Base-by-base conservation (phyloP, 2,329 filamentous ascomycete genomes). In the Penicillium sumatraense region DNA sequence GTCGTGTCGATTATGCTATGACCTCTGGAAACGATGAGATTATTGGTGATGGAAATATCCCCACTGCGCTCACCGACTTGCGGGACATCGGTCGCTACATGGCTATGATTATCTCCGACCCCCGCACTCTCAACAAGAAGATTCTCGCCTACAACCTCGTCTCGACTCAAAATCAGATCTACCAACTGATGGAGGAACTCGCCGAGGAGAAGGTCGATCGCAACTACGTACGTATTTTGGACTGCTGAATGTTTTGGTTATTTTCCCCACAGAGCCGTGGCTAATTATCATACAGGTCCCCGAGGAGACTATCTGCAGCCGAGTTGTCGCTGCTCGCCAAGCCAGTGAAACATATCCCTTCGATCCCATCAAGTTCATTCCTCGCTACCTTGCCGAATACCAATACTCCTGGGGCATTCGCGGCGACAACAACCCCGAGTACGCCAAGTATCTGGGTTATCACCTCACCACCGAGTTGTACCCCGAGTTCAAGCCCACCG, bases 401-500 rank as follows among this genome's bases (percentile, higher is more conserved):
- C 63, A 69, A 46, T 63, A 78, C 31, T 80, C 76, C 0, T 80
- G 74, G 74, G 77, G 74, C 14, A 62, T 84, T 20, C 74, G 82
- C 1, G 80, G 77, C 1, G 83, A 87, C 58, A 84, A 84, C 65
- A 79, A 72, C 9, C 80, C 78, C 0, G 78, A 82, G 51, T 74
- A 78, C 57, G 83, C 83, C 10, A 72, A 75, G 47, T 85, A 84
- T 57, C 71, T 86, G 5, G 82, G 82, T 2, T 85, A 85, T 64
- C 55, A 85, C 16, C 72, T 77, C 51, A 75, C 72, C 27, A 79
- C 78, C 60, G 79, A 85, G 16, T 69, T 86, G 21, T 86, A 84
- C 61, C 83, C 82, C 3, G 81, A 83, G 18, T 72, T 83, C 51
- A 57, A 75, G 49, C 72, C 71, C 1, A 74, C 63, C 27, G 68